Evolutionary conservation across 2,329 filamentous ascomycete genomes (phyloP).

Genomic region (Corynespora cassiicola): DNA sequence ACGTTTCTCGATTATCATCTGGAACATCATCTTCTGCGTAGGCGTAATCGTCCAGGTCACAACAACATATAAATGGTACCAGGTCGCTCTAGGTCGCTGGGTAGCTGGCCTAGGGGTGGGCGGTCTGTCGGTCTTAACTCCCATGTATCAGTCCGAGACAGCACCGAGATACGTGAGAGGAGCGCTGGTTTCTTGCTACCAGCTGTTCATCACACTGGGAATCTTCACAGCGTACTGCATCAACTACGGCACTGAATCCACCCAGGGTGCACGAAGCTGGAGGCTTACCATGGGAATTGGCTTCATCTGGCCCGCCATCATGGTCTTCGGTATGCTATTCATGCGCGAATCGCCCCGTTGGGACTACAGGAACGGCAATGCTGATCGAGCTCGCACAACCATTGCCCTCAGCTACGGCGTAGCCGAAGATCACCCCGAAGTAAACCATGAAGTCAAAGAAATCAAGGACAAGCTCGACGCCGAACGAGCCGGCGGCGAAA

Average conservation of each 20-base stretch:
- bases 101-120: slow-evolving; percentile 73
- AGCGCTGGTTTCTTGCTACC: slow-evolving; percentile 68
- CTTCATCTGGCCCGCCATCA: slow-evolving; percentile 62
- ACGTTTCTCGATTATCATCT: slow-evolving; percentile 66
- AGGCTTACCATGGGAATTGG: slow-evolving; percentile 68
- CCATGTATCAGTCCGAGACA: slow-evolving; percentile 71
- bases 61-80: slow-evolving; percentile 63
- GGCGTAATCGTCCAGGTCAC: slow-evolving; percentile 72
- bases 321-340: slow-evolving; percentile 60
- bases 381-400: slow-evolving; percentile 57
- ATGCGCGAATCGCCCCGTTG: slow-evolving; percentile 65
- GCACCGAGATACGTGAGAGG: slow-evolving; percentile 70
- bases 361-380: slow-evolving; percentile 63
- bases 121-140: slow-evolving; percentile 63
- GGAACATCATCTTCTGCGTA: slow-evolving; percentile 68
- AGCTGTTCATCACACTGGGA: slow-evolving; percentile 73
- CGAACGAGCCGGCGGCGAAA: slow-evolving; percentile 50
- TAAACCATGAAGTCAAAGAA: slow-evolving; percentile 60
- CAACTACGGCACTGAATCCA: slow-evolving; percentile 66
- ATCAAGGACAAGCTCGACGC: slow-evolving; percentile 63
- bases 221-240: slow-evolving; percentile 61
- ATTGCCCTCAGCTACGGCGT: slow-evolving; percentile 64
- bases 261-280: slow-evolving; percentile 61
- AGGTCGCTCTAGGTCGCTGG: slow-evolving; percentile 68
- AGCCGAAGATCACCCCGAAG: slow-evolving; percentile 60